Base-by-base conservation (phyloP, 1,139 yeast genomes). In the Diutina rugosa region DNA sequence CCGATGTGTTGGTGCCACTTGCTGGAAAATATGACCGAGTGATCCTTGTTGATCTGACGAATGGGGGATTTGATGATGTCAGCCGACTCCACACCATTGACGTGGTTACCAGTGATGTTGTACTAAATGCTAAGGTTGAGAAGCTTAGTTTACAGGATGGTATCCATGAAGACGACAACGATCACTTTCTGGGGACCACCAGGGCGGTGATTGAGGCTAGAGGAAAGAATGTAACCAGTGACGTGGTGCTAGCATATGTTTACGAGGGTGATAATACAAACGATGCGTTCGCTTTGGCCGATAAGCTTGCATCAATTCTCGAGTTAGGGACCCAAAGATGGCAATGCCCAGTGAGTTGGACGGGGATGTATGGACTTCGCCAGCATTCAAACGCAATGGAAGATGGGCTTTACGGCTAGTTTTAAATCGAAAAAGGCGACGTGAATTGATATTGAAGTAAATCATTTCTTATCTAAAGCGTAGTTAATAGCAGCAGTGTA, bases 191-290 rank as follows among this genome's bases (percentile, higher is more conserved):
- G 38, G 51, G 30, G 3, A 29, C 51, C 38, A 47, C 51, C 18
- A 30, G 16, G n/a, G 51, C 38, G 1, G 18, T 47, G 21, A 14
- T 47, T 9, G 30, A 47, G 14, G 38, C 29, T 6, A 28, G 51
- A 47, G 51, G 51, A 5, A 12, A 30, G 9, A 47, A 26, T 7
- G 10, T 5, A 26, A 12, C 51, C 21, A 28, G 32, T 47, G 30
- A 28, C 28, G 51, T 47, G 21, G 16, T 47, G 7, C n/a, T 44
- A n/a, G 8, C 41, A 21, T 84, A 77, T 65, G 95, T 85, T 2
- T 90, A 88, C 65, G 97, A 91, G 67, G 97, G 98, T 38, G 97
- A 90, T 68, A 91, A 91, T 67, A 80, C 85, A 55, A 68, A 71
- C 30, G 97, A 90, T 66, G 95, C 95, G 0, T 76, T 74, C 57